phyloP scores from a whole-genome alignment of 1,284 basidiomycete species.

The Vanrija humicola region DNA sequence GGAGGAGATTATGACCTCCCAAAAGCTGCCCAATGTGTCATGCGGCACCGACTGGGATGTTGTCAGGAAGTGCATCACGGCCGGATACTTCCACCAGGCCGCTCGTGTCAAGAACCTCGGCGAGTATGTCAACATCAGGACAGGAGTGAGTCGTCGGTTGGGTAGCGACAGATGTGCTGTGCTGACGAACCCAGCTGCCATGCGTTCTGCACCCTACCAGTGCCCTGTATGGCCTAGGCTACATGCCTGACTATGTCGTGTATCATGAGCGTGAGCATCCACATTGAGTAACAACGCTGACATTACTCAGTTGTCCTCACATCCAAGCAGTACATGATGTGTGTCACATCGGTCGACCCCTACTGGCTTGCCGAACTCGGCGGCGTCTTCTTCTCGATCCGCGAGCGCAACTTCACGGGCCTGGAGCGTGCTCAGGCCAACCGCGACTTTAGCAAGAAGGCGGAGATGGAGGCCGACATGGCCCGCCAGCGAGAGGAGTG shows the following conservation, averaged over 20 bases:
- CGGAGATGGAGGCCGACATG: constrained; percentile 82
- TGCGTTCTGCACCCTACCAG: constrained; percentile 83
- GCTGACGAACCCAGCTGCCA: constrained; percentile 36
- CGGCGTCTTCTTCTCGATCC: constrained; percentile 90
- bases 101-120: constrained; percentile 97
- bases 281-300: constrained; percentile 5
- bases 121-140: constrained; percentile 95
- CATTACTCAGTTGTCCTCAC: constrained; percentile 65
- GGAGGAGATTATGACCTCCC: constrained; percentile 97
- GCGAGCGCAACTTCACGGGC: constrained; percentile 91
- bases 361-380: constrained; percentile 94
- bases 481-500: constrained; percentile 79
- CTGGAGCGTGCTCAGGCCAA: constrained; percentile 64
- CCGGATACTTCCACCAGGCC: constrained; percentile 99
- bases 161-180: constrained; percentile 2
- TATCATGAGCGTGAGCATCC: constrained; percentile 72
- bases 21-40: constrained; percentile 87
- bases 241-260: constrained; percentile 92
- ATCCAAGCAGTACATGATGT: constrained; percentile 92
- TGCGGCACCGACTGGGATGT: constrained; percentile 95
- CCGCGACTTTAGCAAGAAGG: constrained; percentile 80
- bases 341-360: constrained; percentile 89
- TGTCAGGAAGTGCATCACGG: constrained; percentile 93
- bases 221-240: constrained; percentile 92
- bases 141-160: constrained; percentile 58